phyloP scores from a whole-genome alignment of 768 basidiomycete genomes.

The Mrakia frigida region DNA sequence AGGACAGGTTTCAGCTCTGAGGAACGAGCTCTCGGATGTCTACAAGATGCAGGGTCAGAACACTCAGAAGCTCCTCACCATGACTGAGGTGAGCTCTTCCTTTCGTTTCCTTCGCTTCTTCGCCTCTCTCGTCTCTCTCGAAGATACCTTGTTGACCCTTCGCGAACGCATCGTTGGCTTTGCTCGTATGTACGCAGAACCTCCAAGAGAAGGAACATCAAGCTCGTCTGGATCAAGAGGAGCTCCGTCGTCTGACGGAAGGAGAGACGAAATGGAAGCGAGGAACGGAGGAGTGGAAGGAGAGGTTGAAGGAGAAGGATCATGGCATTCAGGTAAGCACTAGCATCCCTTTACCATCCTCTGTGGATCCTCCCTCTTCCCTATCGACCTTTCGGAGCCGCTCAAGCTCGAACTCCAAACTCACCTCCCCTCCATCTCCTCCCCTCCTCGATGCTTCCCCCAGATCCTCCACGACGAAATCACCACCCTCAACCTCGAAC shows the following conservation, averaged over 20 bases:
- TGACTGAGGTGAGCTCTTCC: constrained; percentile 61
- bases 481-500: constrained; percentile 81
- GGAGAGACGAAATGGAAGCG: constrained; percentile 64
- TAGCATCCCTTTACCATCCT: neutral
- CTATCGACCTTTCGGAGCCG: neutral
- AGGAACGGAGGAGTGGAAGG: constrained; percentile 70
- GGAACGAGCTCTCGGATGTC: constrained; percentile 85
- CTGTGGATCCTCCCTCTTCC: neutral
- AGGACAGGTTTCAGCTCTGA: constrained; percentile 82
- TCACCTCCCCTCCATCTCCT: neutral
- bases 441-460: neutral
- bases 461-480: constrained; percentile 94
- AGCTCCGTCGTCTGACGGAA: constrained; percentile 67
- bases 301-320: constrained; percentile 61
- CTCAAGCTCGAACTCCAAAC: neutral
- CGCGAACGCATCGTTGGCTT: no score
- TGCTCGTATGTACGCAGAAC: constrained; percentile 45
- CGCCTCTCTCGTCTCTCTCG: no score
- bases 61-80: constrained; percentile 80
- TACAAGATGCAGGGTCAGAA: constrained; percentile 97
- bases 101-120: neutral
- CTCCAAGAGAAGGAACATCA: constrained; percentile 88
- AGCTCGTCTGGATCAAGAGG: constrained; percentile 73
- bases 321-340: constrained; percentile 72
- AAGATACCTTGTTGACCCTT: no score